Evolutionary conservation across 257 asterid species (phyloP).

Genomic region (Salvia splendens): DNA sequence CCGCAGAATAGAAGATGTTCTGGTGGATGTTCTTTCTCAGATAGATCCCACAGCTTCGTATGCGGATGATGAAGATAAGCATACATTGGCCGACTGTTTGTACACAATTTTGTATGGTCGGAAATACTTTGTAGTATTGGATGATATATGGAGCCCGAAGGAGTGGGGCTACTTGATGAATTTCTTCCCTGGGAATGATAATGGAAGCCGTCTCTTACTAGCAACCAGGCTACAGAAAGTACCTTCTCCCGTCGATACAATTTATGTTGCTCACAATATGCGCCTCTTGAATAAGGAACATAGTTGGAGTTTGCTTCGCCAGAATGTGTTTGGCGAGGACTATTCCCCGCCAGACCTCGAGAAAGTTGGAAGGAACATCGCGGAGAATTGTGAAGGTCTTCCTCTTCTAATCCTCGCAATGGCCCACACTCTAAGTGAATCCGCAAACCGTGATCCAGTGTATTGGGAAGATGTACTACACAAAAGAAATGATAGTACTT

Average conservation of each 20-base stretch:
- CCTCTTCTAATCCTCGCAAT: slow-evolving; percentile 31
- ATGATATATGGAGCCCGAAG: slow-evolving; percentile 38
- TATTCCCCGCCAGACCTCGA: slow-evolving; percentile 2
- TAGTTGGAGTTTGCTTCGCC: background rate
- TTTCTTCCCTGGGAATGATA: slow-evolving; percentile 6
- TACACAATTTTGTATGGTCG: background rate
- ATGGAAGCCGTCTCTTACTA: slow-evolving; percentile 27
- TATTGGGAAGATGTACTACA: slow-evolving; percentile 21
- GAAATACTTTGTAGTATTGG: too few relatives aligned
- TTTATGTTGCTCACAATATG: background rate
- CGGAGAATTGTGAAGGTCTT: slow-evolving; percentile 29
- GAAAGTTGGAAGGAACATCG: slow-evolving; percentile 23
- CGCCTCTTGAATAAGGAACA: background rate
- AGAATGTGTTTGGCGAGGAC: slow-evolving; percentile 1
- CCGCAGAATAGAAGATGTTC: background rate
- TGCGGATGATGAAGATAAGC: background rate
- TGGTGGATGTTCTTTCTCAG: background rate
- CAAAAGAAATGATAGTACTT: background rate
- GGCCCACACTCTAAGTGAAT: slow-evolving; percentile 26
- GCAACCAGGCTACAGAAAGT: slow-evolving; percentile 31
- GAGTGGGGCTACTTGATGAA: slow-evolving; percentile 9
- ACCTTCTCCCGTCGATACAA: background rate
- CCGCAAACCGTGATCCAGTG: background rate
- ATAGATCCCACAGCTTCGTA: background rate
- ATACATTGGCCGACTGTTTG: background rate